Evolutionary conservation across 208 protist species (phyloP), one percentile per base, ranked within the genome.

Genomic region (Herpetomonas tarakana): DNA sequence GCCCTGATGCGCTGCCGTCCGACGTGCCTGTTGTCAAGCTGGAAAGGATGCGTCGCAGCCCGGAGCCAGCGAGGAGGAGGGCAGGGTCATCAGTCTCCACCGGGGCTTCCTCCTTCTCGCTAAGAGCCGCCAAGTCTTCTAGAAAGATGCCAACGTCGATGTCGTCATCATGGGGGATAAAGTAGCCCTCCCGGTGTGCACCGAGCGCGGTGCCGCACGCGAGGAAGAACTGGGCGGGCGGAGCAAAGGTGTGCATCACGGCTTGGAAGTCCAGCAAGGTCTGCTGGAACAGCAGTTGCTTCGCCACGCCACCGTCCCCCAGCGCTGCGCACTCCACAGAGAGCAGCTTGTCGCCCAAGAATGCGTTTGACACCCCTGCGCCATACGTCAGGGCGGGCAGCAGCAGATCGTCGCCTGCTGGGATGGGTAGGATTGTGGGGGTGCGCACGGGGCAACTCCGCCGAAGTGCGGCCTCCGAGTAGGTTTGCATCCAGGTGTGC

Each of bases 131-230:
- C 19, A 83, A 58, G 27, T 88, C 78, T 12, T 86, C 52, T 41
- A 76, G 78, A 38, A 92, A 75, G 14, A 96, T 65, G 39, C 91
- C 91, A 39, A 96, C 52, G 41, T 96, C 91, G 31, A 96, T 84
- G 59, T 96, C 91, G 38, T 86, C 75, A 52, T 96, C 91, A 62
- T 93, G 78, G 0, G 74, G 62, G 64, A 96, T 92, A 50, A 96
- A 96, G 71, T 76, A 79, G 1, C 76, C 78, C 28, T 93, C 85
- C 12, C 91, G 86, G 22, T 81, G 78, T 2, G 81, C 88, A 3
- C 74, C 91, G 2, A 96, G 59, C 3, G 91, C 91, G 0, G 91
- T 96, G 0, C 91, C 91, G 30, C 81, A 93, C 19, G 70, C 76
- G 7, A 96, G 67, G 50, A 96, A 94, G 58, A 95, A 91, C 2